These are phyloP conservation scores for Calonectria pauciramosa DNA, from an alignment of 2,329 filamentous ascomycete genomes.

Conservation along the genomic window DNA sequence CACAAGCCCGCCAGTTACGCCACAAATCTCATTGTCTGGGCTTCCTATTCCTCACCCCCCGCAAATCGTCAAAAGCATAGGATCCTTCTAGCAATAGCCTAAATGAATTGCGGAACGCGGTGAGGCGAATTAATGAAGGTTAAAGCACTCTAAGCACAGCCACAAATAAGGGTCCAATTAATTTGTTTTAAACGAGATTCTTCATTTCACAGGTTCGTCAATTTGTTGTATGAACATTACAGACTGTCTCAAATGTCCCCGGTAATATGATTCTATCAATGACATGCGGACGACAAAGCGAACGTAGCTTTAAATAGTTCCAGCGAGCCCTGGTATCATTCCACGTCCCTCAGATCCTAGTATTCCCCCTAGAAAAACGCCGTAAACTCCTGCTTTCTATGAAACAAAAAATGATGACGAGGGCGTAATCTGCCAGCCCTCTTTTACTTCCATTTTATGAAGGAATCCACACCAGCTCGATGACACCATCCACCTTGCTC, in stretches of 20 bases:
- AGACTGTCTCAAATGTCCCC: neutral
- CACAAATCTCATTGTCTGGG: neutral
- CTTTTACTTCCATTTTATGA: slow-evolving; percentile 28
- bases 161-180: neutral
- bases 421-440: neutral
- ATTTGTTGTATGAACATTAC: neutral
- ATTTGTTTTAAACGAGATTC: neutral
- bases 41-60: neutral
- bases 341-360: neutral
- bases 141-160: neutral
- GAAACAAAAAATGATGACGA: neutral
- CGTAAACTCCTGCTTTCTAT: slow-evolving; percentile 20
- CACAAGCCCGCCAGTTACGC: neutral
- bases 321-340: slow-evolving; percentile 9
- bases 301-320: neutral
- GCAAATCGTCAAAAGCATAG: neutral
- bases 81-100: neutral
- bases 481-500: slow-evolving; percentile 67
- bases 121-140: neutral
- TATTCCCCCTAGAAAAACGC: slow-evolving; percentile 12
- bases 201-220: neutral
- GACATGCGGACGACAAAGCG: neutral
- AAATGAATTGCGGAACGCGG: neutral
- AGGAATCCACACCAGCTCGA: slow-evolving; percentile 71
- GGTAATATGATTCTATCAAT: neutral